These are phyloP conservation scores for Geotrichum aggregatum DNA, from an alignment of 1,139 yeast genomes.

Conservation along the genomic window DNA sequence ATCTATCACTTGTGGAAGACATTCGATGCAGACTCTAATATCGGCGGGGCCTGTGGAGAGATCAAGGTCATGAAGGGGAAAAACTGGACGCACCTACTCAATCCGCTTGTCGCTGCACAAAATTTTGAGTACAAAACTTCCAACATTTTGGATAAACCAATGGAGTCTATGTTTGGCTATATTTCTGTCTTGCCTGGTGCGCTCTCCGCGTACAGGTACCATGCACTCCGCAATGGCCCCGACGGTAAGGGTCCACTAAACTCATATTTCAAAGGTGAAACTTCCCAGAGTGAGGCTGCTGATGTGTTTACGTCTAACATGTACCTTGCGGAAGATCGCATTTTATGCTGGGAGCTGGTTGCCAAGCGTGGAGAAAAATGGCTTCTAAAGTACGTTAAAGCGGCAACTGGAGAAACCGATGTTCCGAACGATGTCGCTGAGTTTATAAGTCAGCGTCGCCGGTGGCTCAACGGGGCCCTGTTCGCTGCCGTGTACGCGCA, in stretches of 20 bases:
- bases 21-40: conserved; percentile 89
- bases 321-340: conserved; percentile 97
- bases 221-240: conserved; percentile 76
- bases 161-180: conserved; percentile 90
- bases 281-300: conserved; percentile 51
- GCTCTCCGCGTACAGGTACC: conserved; percentile 84
- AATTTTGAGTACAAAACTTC: conserved; percentile 96
- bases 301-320: conserved; percentile 93
- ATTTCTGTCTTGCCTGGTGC: conserved; percentile 96
- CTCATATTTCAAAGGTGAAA: conserved; percentile 88
- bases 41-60: conserved; percentile 98
- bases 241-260: conserved; percentile 91
- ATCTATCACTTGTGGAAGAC: conserved; percentile 94
- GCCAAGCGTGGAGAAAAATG: conserved; percentile 83
- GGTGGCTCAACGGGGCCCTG: conserved; percentile 97
- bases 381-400: conserved; percentile 88
- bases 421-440: conserved; percentile 91
- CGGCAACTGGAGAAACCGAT: conserved; percentile 95
- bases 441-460: conserved; percentile 88
- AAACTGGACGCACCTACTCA: conserved; percentile 70
- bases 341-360: conserved; percentile 93
- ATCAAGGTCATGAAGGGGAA: conserved; percentile 91
- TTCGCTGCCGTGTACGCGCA: conserved; percentile 92
- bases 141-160: conserved; percentile 88
- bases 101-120: conserved; percentile 93